These are phyloP conservation scores for Forsythia viridissima DNA, from an alignment of 257 asterid species.

Conservation along the genomic window DNA sequence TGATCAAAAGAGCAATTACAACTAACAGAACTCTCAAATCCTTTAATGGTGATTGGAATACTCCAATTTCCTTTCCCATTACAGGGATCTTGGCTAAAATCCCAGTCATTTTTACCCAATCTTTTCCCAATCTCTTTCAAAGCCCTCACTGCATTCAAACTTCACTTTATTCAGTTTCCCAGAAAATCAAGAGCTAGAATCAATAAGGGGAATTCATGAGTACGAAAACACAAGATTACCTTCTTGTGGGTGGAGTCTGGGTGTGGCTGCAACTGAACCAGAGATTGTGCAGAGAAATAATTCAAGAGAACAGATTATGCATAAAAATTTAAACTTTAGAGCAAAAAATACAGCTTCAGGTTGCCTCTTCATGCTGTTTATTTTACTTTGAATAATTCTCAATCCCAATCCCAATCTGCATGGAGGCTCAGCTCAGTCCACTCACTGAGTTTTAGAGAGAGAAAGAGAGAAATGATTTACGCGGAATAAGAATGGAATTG, in stretches of 20 bases:
- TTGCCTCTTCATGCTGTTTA: neutral
- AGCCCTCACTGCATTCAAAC: slow-evolving; percentile 51
- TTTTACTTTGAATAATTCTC: neutral
- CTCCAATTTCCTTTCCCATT: slow-evolving; percentile 80
- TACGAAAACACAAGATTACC: slow-evolving; percentile 33
- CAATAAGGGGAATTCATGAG: no score
- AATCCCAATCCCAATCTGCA: slow-evolving; percentile 20
- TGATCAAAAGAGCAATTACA: slow-evolving; percentile 70
- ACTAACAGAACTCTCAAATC: slow-evolving; percentile 62
- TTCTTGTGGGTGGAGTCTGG: slow-evolving; percentile 56
- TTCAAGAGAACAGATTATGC: slow-evolving; percentile 20
- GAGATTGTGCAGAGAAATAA: slow-evolving; percentile 33
- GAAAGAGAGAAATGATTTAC: neutral
- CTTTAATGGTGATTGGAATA: slow-evolving; percentile 48
- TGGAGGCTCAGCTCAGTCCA: slow-evolving; percentile 8
- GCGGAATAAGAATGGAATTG: no score
- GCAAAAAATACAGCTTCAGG: neutral
- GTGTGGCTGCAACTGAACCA: slow-evolving; percentile 35
- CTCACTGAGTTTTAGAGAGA: neutral
- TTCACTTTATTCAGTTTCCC: neutral
- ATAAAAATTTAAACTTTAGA: slow-evolving; percentile 28
- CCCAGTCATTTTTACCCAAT: slow-evolving; percentile 83
- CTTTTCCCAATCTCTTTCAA: slow-evolving; percentile 59
- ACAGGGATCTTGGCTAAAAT: slow-evolving; percentile 73
- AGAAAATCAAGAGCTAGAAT: neutral